phyloP scores from a whole-genome alignment of 2,329 filamentous ascomycete species.

The Neophaeococcomyces aloes region DNA sequence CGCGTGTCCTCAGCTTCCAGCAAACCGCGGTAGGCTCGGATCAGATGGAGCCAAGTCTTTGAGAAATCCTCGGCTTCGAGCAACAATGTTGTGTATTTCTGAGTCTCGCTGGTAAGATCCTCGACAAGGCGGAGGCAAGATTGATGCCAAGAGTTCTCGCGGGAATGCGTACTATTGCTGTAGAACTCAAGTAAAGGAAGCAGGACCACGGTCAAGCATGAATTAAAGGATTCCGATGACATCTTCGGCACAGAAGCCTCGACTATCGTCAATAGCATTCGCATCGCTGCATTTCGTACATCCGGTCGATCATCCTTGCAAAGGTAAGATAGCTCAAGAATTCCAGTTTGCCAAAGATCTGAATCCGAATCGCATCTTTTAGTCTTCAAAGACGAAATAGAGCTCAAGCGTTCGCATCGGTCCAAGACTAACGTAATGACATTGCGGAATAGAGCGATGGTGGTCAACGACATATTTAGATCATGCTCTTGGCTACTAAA shows the following conservation, averaged over 20 bases:
- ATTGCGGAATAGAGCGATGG: conserved; percentile 92
- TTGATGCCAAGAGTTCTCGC: neutral
- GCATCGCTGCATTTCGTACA: conserved; percentile 56
- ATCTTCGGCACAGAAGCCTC: conserved; percentile 73
- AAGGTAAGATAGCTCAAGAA: conserved; percentile 25
- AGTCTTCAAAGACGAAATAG: neutral
- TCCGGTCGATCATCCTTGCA: conserved; percentile 32
- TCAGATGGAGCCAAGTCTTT: conserved; percentile 14
- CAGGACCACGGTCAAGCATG: conserved; percentile 62
- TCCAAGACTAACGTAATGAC: conserved; percentile 50
- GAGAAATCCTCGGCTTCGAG: conserved; percentile 11
- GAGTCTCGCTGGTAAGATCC: conserved; percentile 12
- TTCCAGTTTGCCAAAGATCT: conserved; percentile 15
- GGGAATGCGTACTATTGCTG: conserved; percentile 44
- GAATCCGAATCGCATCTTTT: conserved; percentile 1
- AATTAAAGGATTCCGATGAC: conserved; percentile 12
- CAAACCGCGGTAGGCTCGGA: conserved; percentile 9
- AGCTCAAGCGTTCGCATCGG: conserved; percentile 11
- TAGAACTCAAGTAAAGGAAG: conserved; percentile 69
- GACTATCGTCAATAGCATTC: conserved; percentile 82
- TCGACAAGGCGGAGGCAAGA: neutral
- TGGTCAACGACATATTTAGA: conserved; percentile 88
- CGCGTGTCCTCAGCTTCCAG: neutral
- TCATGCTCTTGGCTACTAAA: conserved; percentile 87
- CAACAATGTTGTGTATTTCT: conserved; percentile 11